phyloP scores from a whole-genome alignment of 495 filamentous ascomycete genomes.

The Aspergillus nanangensis region DNA sequence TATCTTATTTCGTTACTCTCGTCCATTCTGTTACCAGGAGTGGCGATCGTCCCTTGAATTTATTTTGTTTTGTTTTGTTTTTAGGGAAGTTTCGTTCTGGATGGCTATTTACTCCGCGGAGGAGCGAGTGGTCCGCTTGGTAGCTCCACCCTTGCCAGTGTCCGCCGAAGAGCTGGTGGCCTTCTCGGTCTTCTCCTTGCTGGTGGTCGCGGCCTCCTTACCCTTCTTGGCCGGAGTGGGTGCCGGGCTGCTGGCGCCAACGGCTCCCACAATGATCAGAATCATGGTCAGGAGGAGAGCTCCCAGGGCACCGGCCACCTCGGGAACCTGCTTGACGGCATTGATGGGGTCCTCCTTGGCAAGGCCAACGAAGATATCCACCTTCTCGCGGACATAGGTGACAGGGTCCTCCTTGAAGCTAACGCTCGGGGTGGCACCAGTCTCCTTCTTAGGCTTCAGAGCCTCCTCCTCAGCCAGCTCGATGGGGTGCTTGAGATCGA shows the following conservation, averaged over 20 bases:
- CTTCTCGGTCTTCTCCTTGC: conserved; percentile 77
- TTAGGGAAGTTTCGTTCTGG: no score
- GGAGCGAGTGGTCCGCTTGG: conserved; percentile 61
- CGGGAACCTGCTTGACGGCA: conserved; percentile 87
- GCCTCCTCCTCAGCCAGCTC: conserved; percentile 83
- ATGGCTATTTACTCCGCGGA: conserved; percentile 47
- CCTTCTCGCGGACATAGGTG: conserved; percentile 83
- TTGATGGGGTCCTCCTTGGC: conserved; percentile 83
- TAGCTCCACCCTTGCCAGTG: conserved; percentile 59
- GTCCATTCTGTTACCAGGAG: not conserved
- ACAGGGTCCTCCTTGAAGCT: conserved; percentile 93
- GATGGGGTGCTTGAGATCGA: conserved; percentile 82
- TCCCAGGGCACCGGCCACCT: conserved; percentile 76
- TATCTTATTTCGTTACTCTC: no score
- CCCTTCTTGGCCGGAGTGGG: conserved; percentile 57
- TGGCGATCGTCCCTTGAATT: no score
- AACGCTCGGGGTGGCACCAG: conserved; percentile 65
- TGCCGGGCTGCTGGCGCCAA: conserved; percentile 50
- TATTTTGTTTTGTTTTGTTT: not conserved
- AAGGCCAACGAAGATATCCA: conserved; percentile 81
- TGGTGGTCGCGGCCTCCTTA: conserved; percentile 65
- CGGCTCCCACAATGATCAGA: conserved; percentile 57
- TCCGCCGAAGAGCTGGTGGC: conserved; percentile 63
- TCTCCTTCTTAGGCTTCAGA: conserved; percentile 73
- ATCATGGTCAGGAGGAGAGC: conserved; percentile 65